These are phyloP conservation scores for Oenanthe sinensis DNA, from an alignment of 129 eudicot species.

Conservation along the genomic window DNA sequence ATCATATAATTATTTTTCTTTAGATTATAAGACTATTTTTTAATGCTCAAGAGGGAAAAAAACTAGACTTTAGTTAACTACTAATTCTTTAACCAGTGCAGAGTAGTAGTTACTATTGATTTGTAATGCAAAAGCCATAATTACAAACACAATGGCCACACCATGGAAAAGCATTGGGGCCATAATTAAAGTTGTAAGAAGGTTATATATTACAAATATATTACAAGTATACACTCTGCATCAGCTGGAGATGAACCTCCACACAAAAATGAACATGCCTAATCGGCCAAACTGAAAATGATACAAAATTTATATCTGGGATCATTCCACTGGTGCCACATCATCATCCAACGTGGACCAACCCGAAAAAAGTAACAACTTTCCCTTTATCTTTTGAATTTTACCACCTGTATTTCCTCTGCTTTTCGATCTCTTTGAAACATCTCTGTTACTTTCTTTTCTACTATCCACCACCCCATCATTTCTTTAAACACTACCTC, in stretches of 20 bases:
- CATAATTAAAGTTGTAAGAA: constrained; percentile 26
- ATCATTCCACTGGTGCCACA: constrained; percentile 25
- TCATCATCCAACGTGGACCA: constrained; percentile 35
- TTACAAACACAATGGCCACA: constrained; percentile 32
- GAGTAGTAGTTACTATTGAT: constrained; percentile 22
- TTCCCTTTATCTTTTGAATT: constrained; percentile 58
- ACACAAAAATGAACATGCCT: constrained; percentile 7
- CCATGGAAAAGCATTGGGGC: constrained; percentile 28
- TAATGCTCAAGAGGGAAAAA: neutral
- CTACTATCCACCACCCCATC: constrained; percentile 39
- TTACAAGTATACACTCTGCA: neutral
- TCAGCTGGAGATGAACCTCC: neutral
- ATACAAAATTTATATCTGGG: constrained; percentile 10
- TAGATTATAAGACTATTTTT: neutral
- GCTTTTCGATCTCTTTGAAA: constrained; percentile 52
- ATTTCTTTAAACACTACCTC: constrained; percentile 24
- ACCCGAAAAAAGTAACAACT: constrained; percentile 42
- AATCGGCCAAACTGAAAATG: constrained; percentile 4
- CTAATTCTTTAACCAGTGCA: constrained; percentile 10
- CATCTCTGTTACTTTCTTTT: constrained; percentile 42
- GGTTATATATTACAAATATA: constrained; percentile 1
- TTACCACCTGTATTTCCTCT: constrained; percentile 52
- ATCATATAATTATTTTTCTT: no score
- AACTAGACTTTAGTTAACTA: constrained; percentile 8
- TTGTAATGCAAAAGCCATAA: constrained; percentile 43